Evolutionary conservation across 116 monocot genomes (phyloP).

Genomic region (Iris pallida): DNA sequence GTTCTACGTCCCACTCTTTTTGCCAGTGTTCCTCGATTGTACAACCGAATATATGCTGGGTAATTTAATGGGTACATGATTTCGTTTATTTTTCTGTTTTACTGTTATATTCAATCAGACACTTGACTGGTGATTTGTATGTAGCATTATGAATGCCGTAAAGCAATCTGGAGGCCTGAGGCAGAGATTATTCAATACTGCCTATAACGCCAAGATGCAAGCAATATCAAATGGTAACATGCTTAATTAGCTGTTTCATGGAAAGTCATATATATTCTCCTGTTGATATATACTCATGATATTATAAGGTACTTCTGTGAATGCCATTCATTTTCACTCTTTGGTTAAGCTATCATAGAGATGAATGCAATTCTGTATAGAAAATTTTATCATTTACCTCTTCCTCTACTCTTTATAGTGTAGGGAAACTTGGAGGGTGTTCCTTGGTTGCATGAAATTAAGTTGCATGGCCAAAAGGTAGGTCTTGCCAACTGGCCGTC

Average conservation of each 20-base stretch:
- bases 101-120: not conserved
- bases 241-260: not conserved
- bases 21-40: conserved; percentile 86
- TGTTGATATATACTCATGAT: not conserved
- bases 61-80: conserved; percentile 15
- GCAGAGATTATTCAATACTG: conserved; percentile 76
- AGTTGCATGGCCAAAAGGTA: no score
- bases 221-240: conserved; percentile 71
- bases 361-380: no score
- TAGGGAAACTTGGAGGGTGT: no score
- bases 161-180: conserved; percentile 79
- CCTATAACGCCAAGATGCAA: conserved; percentile 84
- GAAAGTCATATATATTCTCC: not conserved
- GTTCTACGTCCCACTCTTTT: conserved; percentile 81
- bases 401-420: no score
- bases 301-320: not conserved
- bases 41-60: conserved; percentile 97
- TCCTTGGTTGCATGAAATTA: no score
- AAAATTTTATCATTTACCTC: no score
- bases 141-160: conserved; percentile 84
- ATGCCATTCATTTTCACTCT: no score
- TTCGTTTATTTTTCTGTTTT: not conserved
- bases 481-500: no score
- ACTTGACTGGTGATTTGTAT: conserved; percentile 9
- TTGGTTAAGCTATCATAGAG: no score